Evolutionary conservation across 768 basidiomycete genomes (phyloP).

Genomic region (Russula earlei): DNA sequence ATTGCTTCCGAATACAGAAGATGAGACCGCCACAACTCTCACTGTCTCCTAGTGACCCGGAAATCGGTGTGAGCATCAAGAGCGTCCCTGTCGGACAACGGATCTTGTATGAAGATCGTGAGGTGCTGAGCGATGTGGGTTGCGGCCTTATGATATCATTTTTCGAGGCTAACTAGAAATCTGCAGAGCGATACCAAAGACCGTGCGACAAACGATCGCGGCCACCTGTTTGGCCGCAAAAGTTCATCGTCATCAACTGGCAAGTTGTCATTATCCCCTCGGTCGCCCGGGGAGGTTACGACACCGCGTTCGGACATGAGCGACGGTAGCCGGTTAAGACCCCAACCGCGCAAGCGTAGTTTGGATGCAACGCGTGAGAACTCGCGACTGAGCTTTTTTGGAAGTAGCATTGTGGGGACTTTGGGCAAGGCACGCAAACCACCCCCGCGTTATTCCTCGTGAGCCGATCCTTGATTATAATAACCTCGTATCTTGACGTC

Average conservation of each 20-base stretch:
- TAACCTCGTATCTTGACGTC: background rate
- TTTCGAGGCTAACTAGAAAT: background rate
- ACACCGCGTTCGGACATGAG: constrained; percentile 20
- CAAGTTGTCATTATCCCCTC: constrained; percentile 23
- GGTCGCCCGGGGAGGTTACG: constrained; percentile 22
- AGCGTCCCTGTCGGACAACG: constrained; percentile 24
- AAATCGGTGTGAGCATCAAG: constrained; percentile 36
- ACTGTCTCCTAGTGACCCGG: constrained; percentile 55
- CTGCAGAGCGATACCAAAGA: constrained; percentile 42
- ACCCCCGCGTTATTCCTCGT: constrained; percentile 62
- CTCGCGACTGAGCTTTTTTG: constrained; percentile 73
- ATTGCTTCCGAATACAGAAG: constrained; percentile 26
- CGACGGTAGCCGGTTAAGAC: background rate
- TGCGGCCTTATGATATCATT: constrained; percentile 1
- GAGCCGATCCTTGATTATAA: constrained; percentile 26
- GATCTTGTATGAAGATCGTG: constrained; percentile 43
- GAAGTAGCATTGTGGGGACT: constrained; percentile 48
- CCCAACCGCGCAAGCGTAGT: constrained; percentile 39
- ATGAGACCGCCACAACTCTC: constrained; percentile 41
- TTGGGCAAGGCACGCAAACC: constrained; percentile 72
- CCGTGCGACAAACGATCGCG: constrained; percentile 31
- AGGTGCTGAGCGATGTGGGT: constrained; percentile 61
- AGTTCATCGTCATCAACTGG: constrained; percentile 30
- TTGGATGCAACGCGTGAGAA: constrained; percentile 37
- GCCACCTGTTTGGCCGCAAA: constrained; percentile 56